Conservation (phyloP, 108 stramenopile species). For the Craspedostauros australis region DNA sequence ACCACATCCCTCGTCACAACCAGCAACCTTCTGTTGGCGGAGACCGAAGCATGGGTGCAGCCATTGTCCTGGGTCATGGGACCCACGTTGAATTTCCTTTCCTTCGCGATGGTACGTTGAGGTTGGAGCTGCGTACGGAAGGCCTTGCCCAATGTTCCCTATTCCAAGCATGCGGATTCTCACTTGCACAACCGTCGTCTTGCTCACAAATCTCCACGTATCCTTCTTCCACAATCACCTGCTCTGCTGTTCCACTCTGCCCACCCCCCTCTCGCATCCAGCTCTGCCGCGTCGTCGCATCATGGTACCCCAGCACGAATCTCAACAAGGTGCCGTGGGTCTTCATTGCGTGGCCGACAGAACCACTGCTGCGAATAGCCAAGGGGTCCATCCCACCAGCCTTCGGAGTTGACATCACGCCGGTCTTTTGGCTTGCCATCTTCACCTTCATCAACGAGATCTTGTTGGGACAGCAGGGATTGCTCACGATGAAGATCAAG, state of each 20-base stretch:
- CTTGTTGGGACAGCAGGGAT: slow-evolving; percentile 91
- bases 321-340: slow-evolving; percentile 76
- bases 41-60: slow-evolving; percentile 83
- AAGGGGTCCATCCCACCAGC: slow-evolving; percentile 78
- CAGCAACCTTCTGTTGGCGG: slow-evolving; percentile 44
- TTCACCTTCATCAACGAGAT: slow-evolving; percentile 93
- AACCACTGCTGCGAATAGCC: slow-evolving; percentile 62
- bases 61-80: slow-evolving; percentile 63
- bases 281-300: slow-evolving; percentile 79
- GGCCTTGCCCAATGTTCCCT: too few species aligned
- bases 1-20: slow-evolving; percentile 1
- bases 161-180: too few species aligned
- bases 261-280: too few species aligned
- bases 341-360: slow-evolving; percentile 77
- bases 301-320: slow-evolving; percentile 82
- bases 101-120: slow-evolving; percentile 69
- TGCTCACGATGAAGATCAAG: slow-evolving; percentile 90
- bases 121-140: too few species aligned
- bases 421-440: slow-evolving; percentile 91
- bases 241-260: not conserved
- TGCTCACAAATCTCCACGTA: not conserved
- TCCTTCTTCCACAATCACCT: not conserved
- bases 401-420: slow-evolving; percentile 97
- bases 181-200: too few species aligned
- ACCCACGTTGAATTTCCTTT: slow-evolving; percentile 72